Conservation (phyloP, 495 filamentous ascomycete genomes). For the Xylaria nigripes region DNA sequence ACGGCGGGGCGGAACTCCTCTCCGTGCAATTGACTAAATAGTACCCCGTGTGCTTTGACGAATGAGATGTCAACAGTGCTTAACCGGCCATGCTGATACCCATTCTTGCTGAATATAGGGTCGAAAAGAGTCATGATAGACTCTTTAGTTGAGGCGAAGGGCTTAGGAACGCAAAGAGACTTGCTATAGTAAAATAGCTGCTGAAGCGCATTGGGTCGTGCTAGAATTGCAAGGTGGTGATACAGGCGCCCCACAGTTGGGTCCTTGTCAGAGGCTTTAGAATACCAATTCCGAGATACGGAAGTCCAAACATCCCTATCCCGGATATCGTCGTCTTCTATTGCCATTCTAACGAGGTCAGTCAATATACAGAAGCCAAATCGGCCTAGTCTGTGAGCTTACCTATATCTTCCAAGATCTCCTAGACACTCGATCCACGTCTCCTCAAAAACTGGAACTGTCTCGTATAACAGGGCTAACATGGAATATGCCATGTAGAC, state of each 20-base stretch:
- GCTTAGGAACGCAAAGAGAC: slow-evolving; percentile 36
- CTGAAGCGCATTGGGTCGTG: slow-evolving; percentile 59
- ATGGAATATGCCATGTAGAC: slow-evolving; percentile 75
- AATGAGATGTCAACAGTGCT: slow-evolving; percentile 42
- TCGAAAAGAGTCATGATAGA: slow-evolving; percentile 65
- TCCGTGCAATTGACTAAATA: slow-evolving; percentile 50
- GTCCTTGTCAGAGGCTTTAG: slow-evolving; percentile 59
- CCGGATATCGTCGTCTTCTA: slow-evolving; percentile 57
- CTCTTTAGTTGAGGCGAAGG: slow-evolving; percentile 56
- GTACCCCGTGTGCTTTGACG: slow-evolving; percentile 55
- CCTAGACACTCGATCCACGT: slow-evolving; percentile 83
- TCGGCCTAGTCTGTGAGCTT: not conserved
- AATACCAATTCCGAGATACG: slow-evolving; percentile 69
- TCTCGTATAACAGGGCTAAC: slow-evolving; percentile 63
- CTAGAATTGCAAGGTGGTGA: slow-evolving; percentile 72
- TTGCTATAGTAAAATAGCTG: slow-evolving; percentile 61
- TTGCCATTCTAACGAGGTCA: slow-evolving; percentile 48
- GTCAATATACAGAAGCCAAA: not conserved
- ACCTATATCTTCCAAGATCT: slow-evolving; percentile 49
- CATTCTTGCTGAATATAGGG: slow-evolving; percentile 45
- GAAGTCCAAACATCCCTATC: slow-evolving; percentile 68
- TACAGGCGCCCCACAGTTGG: slow-evolving; percentile 63
- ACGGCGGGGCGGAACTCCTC: slow-evolving; percentile 41
- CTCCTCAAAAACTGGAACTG: slow-evolving; percentile 59
- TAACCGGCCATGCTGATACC: slow-evolving; percentile 23